Conservation (phyloP, 208 protist species). For the Jaenimonas drosophilae region DNA sequence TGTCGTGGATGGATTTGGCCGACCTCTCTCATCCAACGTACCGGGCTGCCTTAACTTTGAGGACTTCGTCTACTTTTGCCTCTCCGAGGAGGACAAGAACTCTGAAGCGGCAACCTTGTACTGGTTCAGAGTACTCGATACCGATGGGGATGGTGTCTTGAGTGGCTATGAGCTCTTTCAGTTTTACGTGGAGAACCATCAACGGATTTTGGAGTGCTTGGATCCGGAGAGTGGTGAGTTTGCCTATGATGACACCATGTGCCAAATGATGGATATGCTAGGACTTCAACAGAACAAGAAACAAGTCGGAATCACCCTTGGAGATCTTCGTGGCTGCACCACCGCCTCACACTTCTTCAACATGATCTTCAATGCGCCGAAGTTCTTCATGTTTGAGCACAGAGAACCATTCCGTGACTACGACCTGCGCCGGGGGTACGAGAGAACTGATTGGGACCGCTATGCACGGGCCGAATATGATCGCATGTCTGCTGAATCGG, state of each 20-base stretch:
- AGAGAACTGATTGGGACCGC: constrained; percentile 91
- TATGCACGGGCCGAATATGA: constrained; percentile 91
- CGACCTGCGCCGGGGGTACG: constrained; percentile 41
- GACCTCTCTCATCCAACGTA: constrained; percentile 37
- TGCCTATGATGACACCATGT: constrained; percentile 85
- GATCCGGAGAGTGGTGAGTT: constrained; percentile 52
- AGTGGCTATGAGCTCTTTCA: constrained; percentile 90
- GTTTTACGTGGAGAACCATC: constrained; percentile 90
- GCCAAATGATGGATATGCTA: constrained; percentile 94
- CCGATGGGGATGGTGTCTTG: constrained; percentile 92
- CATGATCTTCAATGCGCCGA: constrained; percentile 91
- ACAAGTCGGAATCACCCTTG: constrained; percentile 84
- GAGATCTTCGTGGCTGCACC: constrained; percentile 84
- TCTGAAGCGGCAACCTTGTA: constrained; percentile 85
- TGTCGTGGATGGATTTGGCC: constrained; percentile 65
- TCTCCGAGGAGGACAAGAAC: constrained; percentile 96
- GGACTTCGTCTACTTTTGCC: constrained; percentile 94
- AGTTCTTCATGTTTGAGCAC: constrained; percentile 92
- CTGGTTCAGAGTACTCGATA: constrained; percentile 92
- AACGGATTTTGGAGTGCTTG: constrained; percentile 74
- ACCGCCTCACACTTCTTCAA: constrained; percentile 91
- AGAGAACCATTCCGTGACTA: constrained; percentile 84
- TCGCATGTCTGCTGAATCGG: constrained; percentile 76
- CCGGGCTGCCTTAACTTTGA: constrained; percentile 82
- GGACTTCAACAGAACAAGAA: too few species aligned